A percentile compares a stretch with the other conserved stretches of the same genome.
phyloP scores from a whole-genome alignment of 2,329 filamentous ascomycete species.

The Sclerotinia glacialis region DNA sequence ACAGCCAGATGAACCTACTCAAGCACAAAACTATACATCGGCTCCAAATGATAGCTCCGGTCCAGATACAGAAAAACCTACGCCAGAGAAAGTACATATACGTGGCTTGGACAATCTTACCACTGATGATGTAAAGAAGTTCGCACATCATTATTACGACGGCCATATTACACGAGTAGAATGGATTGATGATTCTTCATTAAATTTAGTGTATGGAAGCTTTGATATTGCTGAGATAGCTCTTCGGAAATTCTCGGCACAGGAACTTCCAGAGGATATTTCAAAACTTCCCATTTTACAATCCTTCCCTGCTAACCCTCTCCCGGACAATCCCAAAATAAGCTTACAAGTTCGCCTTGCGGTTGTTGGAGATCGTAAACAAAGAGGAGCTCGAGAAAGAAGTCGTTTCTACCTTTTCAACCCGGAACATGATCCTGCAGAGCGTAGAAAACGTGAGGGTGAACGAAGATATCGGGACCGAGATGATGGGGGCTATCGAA shows the following conservation, averaged over 20 bases:
- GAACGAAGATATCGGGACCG: constrained; percentile 61
- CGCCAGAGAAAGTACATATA: constrained; percentile 54
- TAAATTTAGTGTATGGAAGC: constrained; percentile 75
- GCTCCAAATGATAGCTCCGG: constrained; percentile 33
- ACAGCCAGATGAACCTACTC: constrained; percentile 26
- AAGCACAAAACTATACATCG: constrained; percentile 29
- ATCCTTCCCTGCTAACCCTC: constrained; percentile 65
- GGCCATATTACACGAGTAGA: constrained; percentile 64
- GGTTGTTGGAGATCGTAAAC: constrained; percentile 74
- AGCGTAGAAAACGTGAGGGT: constrained; percentile 59
- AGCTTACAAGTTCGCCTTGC: constrained; percentile 72
- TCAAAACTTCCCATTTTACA: constrained; percentile 60
- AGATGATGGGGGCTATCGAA: constrained; percentile 46
- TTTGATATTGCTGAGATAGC: constrained; percentile 53
- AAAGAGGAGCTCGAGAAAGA: constrained; percentile 69
- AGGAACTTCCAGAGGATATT: constrained; percentile 48
- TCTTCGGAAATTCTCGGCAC: constrained; percentile 50
- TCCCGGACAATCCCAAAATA: constrained; percentile 65
- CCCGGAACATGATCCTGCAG: constrained; percentile 81
- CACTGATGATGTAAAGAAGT: constrained; percentile 74
- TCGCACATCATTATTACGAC: constrained; percentile 65
- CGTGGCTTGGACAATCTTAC: constrained; percentile 79
- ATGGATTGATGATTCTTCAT: constrained; percentile 93
- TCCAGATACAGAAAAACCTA: constrained; percentile 30
- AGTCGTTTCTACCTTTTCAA: constrained; percentile 93